Conservation (phyloP, 345 rosid species). For the Gossypium rotundifolium region DNA sequence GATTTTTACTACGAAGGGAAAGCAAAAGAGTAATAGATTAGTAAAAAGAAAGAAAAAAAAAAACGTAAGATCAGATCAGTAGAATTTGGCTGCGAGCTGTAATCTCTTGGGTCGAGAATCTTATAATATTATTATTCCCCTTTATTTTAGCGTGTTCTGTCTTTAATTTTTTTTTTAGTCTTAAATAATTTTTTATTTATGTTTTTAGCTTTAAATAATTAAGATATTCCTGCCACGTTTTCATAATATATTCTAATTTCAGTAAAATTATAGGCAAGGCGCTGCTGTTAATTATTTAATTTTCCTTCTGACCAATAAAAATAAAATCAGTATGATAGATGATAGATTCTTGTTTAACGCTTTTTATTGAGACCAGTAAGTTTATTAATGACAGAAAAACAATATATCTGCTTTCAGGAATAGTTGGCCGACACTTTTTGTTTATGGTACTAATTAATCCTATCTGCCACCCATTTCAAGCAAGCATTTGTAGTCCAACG, state of each 20-base stretch:
- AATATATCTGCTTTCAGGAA: neutral
- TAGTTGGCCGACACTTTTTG: neutral
- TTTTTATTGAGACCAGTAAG: neutral
- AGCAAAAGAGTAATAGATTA: neutral
- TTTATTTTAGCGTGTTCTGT: neutral
- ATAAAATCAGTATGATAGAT: neutral
- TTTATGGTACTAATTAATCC: too few relatives aligned
- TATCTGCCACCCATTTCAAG: rapidly evolving
- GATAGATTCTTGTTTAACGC: neutral
- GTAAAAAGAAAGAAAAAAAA: neutral
- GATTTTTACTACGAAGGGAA: neutral
- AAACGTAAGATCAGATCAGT: neutral
- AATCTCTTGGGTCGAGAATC: neutral
- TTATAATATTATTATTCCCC: neutral
- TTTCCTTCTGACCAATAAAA: neutral
- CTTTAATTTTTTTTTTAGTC: neutral
- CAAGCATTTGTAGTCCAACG: conserved; percentile 82
- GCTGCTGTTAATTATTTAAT: neutral
- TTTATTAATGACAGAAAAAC: neutral
- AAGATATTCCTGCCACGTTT: neutral
- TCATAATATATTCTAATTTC: neutral
- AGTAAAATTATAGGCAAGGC: neutral
- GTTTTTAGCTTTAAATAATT: neutral
- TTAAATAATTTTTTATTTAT: neutral
- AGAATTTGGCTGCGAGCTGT: neutral